Base-by-base conservation (phyloP, 1,139 yeast genomes). In the Arxiozyma telluris region DNA sequence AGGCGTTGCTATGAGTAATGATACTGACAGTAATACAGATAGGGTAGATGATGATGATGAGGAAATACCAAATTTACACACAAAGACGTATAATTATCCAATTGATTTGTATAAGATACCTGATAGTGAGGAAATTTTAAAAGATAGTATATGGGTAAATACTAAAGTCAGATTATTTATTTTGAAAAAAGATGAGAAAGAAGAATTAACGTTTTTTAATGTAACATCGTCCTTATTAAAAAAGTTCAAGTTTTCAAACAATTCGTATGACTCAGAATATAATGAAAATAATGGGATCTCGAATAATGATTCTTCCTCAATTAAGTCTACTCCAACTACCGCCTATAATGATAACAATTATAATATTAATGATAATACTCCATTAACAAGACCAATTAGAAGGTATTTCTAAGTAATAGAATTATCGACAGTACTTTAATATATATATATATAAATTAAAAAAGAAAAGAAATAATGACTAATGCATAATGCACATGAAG, bases 121-220 rank as follows among this genome's bases (percentile, higher is more conserved):
- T 2, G 43, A 62, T 1, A 64, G 64, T 49, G 48, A 57, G 7
- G 65, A 63, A 8, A 20, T 66, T 17, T 46, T 62, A 21, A 63
- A 65, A 43, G 58, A 70, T 1, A 68, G 81, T 55, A 74, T 78
- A 27, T 91, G 96, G 95, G 73, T 76, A 18, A 80, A 81, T 2
- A 84, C 96, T 0, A 64, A 73, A 20, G 74, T 89, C 47, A 77
- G 69, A 58, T 73, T 89, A 41, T 89, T 90, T 72, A 76, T 73
- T 48, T 73, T 86, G 20, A 80, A 77, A 57, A 74, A 56, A 38
- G 61, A 61, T 22, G 64, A 63, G 47, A 67, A 64, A 51, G 69
- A 67, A 50, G 71, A 65, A 53, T 66, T 64, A 49, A 67, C 71
- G 11, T 58, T 69, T 21, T 57, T 68, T 30, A 71, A 69, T 50